Evolutionary conservation across 1,139 yeast genomes (phyloP).

Genomic region (Kluyveromyces marxianus): DNA sequence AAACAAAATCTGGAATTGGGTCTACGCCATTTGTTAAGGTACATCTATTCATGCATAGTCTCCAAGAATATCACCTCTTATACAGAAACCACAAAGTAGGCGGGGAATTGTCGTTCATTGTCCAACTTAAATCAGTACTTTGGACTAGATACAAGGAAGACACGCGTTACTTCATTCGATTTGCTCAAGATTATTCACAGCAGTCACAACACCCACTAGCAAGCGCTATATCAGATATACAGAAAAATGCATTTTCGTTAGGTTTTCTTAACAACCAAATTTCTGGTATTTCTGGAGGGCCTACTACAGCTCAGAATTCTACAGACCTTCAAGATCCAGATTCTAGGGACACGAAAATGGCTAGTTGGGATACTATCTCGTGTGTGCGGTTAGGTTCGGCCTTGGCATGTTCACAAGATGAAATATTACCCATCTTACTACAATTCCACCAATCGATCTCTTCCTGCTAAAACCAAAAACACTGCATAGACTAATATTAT

Average conservation of each 20-base stretch:
- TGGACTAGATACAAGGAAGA: constrained; percentile 19
- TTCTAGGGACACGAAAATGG: not conserved
- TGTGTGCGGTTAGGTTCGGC: constrained; percentile 24
- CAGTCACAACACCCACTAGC: constrained; percentile 3
- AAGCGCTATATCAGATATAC: not conserved
- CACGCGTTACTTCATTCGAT: constrained; percentile 11
- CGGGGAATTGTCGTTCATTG: constrained; percentile 22
- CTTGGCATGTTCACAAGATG: constrained; percentile 25
- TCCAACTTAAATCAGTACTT: constrained; percentile 24
- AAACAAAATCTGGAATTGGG: constrained; percentile 14
- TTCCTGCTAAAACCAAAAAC: not conserved
- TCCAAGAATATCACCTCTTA: constrained; percentile 25
- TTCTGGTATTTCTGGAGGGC: not conserved
- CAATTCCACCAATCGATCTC: constrained; percentile 17
- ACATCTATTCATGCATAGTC: constrained; percentile 24
- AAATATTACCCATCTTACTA: constrained; percentile 21
- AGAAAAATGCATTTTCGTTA: constrained; percentile 1
- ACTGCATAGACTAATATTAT: no score
- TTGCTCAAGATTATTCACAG: constrained; percentile 2
- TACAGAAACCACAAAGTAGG: constrained; percentile 22
- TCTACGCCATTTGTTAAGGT: constrained; percentile 14
- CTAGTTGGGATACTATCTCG: not conserved
- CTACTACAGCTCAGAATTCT: not conserved
- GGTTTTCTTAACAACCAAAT: not conserved
- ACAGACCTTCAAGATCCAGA: not conserved